phyloP scores from a whole-genome alignment of 306 rosid species.

The Cucurbita ficifolia region DNA sequence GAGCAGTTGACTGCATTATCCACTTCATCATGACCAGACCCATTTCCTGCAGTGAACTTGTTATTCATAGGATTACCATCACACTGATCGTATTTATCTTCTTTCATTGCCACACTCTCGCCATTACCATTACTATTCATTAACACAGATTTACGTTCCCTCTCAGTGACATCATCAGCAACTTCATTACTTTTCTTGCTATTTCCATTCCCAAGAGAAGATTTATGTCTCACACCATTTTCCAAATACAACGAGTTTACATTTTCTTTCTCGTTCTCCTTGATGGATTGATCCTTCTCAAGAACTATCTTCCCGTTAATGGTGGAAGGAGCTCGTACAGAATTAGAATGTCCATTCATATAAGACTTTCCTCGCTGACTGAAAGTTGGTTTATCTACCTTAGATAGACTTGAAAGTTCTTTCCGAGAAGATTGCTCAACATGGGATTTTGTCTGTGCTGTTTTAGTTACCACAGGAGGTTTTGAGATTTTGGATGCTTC shows the following conservation, averaged over 20 bases:
- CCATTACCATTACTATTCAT: constrained; percentile 23
- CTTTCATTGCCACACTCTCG: constrained; percentile 14
- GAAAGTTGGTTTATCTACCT: constrained; percentile 37
- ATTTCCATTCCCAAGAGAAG: constrained; percentile 22
- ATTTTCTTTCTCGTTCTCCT: constrained; percentile 51
- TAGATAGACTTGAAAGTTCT: constrained; percentile 27
- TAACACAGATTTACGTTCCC: constrained; percentile 15
- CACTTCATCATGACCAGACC: constrained; percentile 22
- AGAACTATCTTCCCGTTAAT: constrained; percentile 44
- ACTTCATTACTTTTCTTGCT: constrained; percentile 23
- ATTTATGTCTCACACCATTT: constrained; percentile 31
- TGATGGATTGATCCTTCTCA: constrained; percentile 21
- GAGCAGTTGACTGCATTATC: constrained; percentile 20
- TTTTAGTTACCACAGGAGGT: constrained; percentile 29
- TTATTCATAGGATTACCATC: constrained; percentile 20
- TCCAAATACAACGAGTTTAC: constrained; percentile 28
- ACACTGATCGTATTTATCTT: constrained; percentile 22
- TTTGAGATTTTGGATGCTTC: constrained; percentile 37
- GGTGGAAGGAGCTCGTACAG: constrained; percentile 29
- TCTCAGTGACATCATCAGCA: constrained; percentile 15
- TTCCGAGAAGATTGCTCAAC: constrained; percentile 40
- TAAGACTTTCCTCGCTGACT: constrained; percentile 37
- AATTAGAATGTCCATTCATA: constrained; percentile 35
- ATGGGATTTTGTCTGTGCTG: constrained; percentile 23
- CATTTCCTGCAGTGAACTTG: constrained; percentile 16